phyloP scores from a whole-genome alignment of 1,284 basidiomycete species.

The Fomitopsis pinicola region DNA sequence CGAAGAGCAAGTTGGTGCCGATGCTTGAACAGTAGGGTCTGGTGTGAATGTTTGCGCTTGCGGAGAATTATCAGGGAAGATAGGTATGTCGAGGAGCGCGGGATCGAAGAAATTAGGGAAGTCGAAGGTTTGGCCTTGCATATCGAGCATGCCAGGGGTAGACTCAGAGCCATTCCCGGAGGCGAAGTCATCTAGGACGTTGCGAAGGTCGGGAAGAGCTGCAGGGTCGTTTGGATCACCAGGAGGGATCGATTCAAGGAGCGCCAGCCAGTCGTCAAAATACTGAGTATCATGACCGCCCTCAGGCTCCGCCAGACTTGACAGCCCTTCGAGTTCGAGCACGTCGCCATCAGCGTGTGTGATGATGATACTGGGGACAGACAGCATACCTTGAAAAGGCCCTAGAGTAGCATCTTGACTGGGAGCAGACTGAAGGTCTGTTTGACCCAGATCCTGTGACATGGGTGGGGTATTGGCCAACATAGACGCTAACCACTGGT shows the following conservation, averaged over 20 bases:
- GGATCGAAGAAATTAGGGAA: slow-evolving; percentile 32
- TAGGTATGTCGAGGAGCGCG: slow-evolving; percentile 26
- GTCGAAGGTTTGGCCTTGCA: neutral
- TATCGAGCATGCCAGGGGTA: neutral
- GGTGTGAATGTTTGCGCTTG: neutral
- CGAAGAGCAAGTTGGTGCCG: neutral
- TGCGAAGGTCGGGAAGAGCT: slow-evolving; percentile 9
- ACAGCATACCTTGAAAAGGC: neutral
- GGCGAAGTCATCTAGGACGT: slow-evolving; percentile 7
- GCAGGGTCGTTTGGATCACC: slow-evolving; percentile 17
- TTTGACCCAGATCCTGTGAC: neutral
- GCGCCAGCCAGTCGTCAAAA: slow-evolving; percentile 20
- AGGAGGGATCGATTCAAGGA: slow-evolving; percentile 18
- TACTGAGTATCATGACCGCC: slow-evolving; percentile 10
- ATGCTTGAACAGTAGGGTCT: neutral
- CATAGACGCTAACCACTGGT: neutral
- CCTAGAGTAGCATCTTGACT: no score
- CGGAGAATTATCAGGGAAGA: neutral
- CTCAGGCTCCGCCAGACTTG: neutral
- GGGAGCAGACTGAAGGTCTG: neutral
- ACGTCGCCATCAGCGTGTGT: neutral
- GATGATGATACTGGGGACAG: neutral
- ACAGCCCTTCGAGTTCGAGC: neutral
- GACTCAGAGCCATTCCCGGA: neutral
- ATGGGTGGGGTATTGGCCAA: neutral